Evolutionary conservation across 2,329 filamentous ascomycete genomes (phyloP).

Genomic region (Alternaria arborescens): DNA sequence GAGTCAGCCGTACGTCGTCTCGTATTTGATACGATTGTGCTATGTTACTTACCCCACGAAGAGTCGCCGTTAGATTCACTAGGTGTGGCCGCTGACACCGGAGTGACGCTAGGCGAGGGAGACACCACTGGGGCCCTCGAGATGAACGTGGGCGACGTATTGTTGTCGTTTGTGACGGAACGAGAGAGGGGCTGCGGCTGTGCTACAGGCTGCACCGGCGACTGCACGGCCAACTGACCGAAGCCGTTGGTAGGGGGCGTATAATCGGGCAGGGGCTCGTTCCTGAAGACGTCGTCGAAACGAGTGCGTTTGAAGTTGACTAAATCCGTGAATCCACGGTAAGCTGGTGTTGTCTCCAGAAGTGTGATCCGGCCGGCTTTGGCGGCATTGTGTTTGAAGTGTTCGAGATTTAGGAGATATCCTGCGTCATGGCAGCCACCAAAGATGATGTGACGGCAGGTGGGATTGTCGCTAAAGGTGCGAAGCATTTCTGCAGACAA

Average conservation of each 20-base stretch:
- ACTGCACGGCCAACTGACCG: slow-evolving; percentile 7
- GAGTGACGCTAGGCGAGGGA: slow-evolving; percentile 32
- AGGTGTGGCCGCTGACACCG: slow-evolving; percentile 23
- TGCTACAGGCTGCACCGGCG: slow-evolving; percentile 19
- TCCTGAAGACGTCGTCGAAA: slow-evolving; percentile 55
- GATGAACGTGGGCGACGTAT: slow-evolving; percentile 20
- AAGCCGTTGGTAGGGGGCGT: slow-evolving; percentile 10
- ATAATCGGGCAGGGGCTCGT: slow-evolving; percentile 51
- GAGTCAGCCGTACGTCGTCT: slow-evolving; percentile 8
- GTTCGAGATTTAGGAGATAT: slow-evolving; percentile 56
- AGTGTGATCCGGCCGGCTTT: slow-evolving; percentile 54
- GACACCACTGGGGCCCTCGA: slow-evolving; percentile 21
- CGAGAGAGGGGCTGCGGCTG: slow-evolving; percentile 27
- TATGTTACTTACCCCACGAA: slow-evolving; percentile 27
- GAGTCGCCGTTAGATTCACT: slow-evolving; percentile 27
- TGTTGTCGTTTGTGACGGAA: slow-evolving; percentile 25
- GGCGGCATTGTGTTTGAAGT: slow-evolving; percentile 53
- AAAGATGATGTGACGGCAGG: slow-evolving; percentile 59
- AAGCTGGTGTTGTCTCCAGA: slow-evolving; percentile 55
- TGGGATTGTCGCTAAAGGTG: slow-evolving; percentile 56
- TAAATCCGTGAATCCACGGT: slow-evolving; percentile 53
- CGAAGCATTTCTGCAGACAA: slow-evolving; percentile 53
- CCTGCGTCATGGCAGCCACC: slow-evolving; percentile 59
- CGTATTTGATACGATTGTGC: not conserved
- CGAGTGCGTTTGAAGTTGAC: slow-evolving; percentile 50